Percentiles rank a stretch among this genome's conserved stretches.
phyloP scores from a whole-genome alignment of 805 yeast species.

The Saturnispora hagleri region DNA sequence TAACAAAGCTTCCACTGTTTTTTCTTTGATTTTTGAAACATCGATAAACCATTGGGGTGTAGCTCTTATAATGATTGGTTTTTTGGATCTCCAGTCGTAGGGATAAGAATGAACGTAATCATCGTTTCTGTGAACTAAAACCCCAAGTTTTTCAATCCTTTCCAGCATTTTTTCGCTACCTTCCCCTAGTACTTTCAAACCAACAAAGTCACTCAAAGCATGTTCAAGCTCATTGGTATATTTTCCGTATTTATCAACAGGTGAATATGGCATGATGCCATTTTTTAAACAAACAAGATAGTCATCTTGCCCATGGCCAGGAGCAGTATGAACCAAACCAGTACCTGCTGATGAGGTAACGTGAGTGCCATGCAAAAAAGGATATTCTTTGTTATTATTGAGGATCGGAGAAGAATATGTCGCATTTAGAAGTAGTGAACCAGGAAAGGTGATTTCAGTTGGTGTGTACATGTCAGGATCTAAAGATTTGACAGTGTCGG shows the following conservation, averaged over 20 bases:
- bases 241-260: conserved; percentile 70
- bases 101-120: conserved; percentile 79
- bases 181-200: conserved; percentile 51
- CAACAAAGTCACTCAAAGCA: conserved; percentile 36
- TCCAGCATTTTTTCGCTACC: conserved; percentile 44
- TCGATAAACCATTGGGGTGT: conserved; percentile 97
- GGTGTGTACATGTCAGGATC: conserved; percentile 19
- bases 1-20: conserved; percentile 48
- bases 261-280: conserved; percentile 55
- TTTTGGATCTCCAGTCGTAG: conserved; percentile 94
- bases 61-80: conserved; percentile 88
- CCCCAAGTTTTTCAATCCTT: conserved; percentile 31
- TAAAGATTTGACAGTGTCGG: conserved; percentile 29
- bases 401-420: conserved; percentile 49
- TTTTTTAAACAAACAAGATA: conserved; percentile 57
- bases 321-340: conserved; percentile 94
- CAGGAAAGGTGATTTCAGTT: conserved; percentile 29
- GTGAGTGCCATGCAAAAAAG: conserved; percentile 70
- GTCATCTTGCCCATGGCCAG: conserved; percentile 97
- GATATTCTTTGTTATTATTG: conserved; percentile 31
- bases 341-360: conserved; percentile 82
- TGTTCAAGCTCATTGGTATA: conserved; percentile 45
- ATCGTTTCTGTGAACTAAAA: conserved; percentile 41
- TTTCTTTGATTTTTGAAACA: conserved; percentile 59
- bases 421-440: conserved; percentile 32